Percentiles rank a stretch among this genome's conserved stretches.
These are phyloP conservation scores for Sporisorium graminicola DNA, from an alignment of 1,284 basidiomycete genomes.

Conservation along the genomic window DNA sequence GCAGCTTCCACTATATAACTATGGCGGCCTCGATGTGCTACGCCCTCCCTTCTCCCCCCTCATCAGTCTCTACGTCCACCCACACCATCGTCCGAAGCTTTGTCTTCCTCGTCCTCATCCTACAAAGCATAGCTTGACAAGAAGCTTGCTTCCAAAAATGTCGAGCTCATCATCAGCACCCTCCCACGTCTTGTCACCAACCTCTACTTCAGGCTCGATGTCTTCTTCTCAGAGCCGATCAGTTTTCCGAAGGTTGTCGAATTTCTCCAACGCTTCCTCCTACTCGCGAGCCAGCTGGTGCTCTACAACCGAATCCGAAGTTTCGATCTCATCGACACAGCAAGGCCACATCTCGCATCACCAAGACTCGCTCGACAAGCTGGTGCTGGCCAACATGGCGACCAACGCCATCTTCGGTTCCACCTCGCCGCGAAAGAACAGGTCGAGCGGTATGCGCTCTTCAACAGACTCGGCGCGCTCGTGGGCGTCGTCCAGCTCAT, in stretches of 20 bases:
- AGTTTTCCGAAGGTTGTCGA: slow-evolving; percentile 20
- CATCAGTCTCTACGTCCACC: slow-evolving; percentile 1
- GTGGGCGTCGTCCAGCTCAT: slow-evolving; percentile 24
- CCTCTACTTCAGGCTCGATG: slow-evolving; percentile 11
- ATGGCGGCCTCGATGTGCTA: neutral
- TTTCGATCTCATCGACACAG: slow-evolving; percentile 21
- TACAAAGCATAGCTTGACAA: slow-evolving; percentile 2
- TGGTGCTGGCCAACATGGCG: slow-evolving; percentile 23
- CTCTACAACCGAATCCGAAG: slow-evolving; percentile 23
- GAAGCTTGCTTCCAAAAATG: slow-evolving; percentile 12
- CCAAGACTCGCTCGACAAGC: slow-evolving; percentile 23
- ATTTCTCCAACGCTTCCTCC: slow-evolving; percentile 26
- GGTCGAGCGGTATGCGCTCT: slow-evolving; percentile 15
- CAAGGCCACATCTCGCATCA: slow-evolving; percentile 33
- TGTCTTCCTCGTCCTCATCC: neutral
- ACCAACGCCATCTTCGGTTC: slow-evolving; percentile 43
- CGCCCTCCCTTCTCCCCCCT: neutral
- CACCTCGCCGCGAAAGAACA: slow-evolving; percentile 39
- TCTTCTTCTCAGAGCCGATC: slow-evolving; percentile 16
- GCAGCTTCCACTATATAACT: slow-evolving; percentile 22
- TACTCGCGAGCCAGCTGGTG: slow-evolving; percentile 41
- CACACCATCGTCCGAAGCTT: slow-evolving; percentile 4
- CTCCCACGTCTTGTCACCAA: slow-evolving; percentile 14
- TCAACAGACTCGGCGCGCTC: slow-evolving; percentile 30
- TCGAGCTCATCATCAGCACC: slow-evolving; percentile 31